Evolutionary conservation across 2,329 filamentous ascomycete genomes (phyloP).

Genomic region (Alternaria sp.): DNA sequence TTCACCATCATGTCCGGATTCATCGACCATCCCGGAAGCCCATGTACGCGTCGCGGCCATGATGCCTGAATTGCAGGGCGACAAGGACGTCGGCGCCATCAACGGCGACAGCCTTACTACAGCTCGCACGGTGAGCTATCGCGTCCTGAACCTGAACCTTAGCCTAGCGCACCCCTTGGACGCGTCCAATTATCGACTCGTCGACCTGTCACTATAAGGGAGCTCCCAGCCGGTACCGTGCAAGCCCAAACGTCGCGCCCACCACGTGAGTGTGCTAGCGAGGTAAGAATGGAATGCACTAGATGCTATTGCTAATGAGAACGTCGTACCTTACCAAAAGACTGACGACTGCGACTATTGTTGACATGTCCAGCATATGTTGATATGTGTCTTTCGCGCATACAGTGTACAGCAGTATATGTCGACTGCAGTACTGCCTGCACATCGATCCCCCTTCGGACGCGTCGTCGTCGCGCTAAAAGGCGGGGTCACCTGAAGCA

Average conservation of each 20-base stretch:
- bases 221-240: neutral
- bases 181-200: neutral
- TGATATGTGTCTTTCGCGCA: neutral
- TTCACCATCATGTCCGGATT: neutral
- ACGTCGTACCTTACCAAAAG: neutral
- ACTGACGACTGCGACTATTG: neutral
- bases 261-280: neutral
- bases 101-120: conserved; percentile 3
- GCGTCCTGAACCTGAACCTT: neutral
- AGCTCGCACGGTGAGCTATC: conserved; percentile 6
- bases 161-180: conserved; percentile 3
- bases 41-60: neutral
- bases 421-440: neutral
- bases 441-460: neutral
- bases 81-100: neutral
- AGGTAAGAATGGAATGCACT: neutral
- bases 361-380: neutral
- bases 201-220: neutral
- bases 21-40: neutral
- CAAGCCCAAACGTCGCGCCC: neutral
- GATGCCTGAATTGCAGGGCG: conserved; percentile 1
- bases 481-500: conserved; percentile 22
- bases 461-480: conserved; percentile 22
- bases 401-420: no score
- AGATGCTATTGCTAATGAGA: neutral